Evolutionary conservation across 805 yeast species (phyloP), one percentile per base, ranked within the genome.

Genomic region (Kuraishia hungarica): DNA sequence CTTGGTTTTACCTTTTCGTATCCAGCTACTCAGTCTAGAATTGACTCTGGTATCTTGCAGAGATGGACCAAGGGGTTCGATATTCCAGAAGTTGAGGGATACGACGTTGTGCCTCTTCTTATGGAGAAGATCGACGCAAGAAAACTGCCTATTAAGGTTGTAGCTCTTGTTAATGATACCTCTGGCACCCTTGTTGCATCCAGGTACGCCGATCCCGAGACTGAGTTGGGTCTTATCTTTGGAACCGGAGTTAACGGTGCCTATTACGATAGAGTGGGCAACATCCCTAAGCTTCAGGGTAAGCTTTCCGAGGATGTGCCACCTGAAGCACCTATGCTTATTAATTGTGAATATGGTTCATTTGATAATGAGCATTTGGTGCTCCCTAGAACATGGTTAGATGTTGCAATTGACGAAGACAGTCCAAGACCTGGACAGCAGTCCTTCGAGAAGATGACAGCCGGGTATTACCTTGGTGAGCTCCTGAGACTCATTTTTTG

Each of bases 201-300:
- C 51, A 83, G 90, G 78, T 94, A 94, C 76, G 83, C 96, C 54
- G 97, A 94, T 68, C 82, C 91, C 52, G 83, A 81, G 64, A 85
- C 97, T 63, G 88, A 88, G 75, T 88, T 93, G 96, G 99, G 99
- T 59, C 84, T 91, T 69, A 94, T 94, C 64, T 94, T 92, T 68
- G 99, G 99, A 69, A 93, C 99, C 50, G 99, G 99, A 66, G 94
- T 96, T 74, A 93, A 93, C 72, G 98, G 98, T 70, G 97, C 97
- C 55, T 93, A 93, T 77, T 93, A 86, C 73, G 99, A 93, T 64
- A 74, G 75, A 55, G 86, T 85, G 55, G 68, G 74, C 51, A 83
- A 85, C 67, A 86, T 94, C 66, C 94, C 94, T 61, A 93, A 93
- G 77, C 78, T 94, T 62, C 82, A 83, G 64, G 97, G 96, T 58